phyloP scores from a whole-genome alignment of 768 basidiomycete genomes.

The Naganishia antarctica region DNA sequence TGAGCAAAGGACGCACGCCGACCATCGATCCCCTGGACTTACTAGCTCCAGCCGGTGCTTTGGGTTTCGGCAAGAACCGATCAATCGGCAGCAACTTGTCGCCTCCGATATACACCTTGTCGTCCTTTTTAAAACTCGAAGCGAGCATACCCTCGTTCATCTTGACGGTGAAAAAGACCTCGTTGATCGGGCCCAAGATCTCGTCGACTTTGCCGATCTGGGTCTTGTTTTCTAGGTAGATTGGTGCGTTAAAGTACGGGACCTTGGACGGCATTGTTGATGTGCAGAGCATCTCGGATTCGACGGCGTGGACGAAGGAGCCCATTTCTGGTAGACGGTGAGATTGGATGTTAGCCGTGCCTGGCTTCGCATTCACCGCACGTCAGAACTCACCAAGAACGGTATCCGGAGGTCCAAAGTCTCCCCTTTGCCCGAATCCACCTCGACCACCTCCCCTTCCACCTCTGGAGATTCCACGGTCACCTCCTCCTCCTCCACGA shows the following conservation, averaged over 20 bases:
- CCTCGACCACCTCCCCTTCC: constrained; percentile 44
- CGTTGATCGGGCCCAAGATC: constrained; percentile 98
- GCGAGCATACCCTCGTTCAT: constrained; percentile 96
- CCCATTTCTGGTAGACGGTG: constrained; percentile 68
- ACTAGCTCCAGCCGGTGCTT: constrained; percentile 62
- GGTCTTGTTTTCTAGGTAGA: constrained; percentile 94
- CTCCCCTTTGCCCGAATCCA: constrained; percentile 39
- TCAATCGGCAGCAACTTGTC: constrained; percentile 96
- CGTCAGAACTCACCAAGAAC: constrained; percentile 49
- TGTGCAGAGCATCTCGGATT: constrained; percentile 95
- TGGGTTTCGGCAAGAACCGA: constrained; percentile 93
- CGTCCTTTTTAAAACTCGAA: constrained; percentile 90
- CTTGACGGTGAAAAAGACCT: constrained; percentile 96
- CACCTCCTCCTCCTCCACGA: constrained; percentile 33
- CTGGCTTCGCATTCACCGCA: not conserved
- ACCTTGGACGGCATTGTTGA: constrained; percentile 82
- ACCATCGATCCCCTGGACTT: too few relatives aligned
- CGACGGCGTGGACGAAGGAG: constrained; percentile 86
- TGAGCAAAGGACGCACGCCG: too few relatives aligned
- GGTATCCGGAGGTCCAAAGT: constrained; percentile 51
- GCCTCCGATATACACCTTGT: constrained; percentile 95
- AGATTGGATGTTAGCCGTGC: not conserved
- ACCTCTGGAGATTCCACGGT: constrained; percentile 41
- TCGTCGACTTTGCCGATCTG: constrained; percentile 96
- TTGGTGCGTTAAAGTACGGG: constrained; percentile 97